Conservation (phyloP, 176 grass and related monocot genomes). For the Thalia dealbata region DNA sequence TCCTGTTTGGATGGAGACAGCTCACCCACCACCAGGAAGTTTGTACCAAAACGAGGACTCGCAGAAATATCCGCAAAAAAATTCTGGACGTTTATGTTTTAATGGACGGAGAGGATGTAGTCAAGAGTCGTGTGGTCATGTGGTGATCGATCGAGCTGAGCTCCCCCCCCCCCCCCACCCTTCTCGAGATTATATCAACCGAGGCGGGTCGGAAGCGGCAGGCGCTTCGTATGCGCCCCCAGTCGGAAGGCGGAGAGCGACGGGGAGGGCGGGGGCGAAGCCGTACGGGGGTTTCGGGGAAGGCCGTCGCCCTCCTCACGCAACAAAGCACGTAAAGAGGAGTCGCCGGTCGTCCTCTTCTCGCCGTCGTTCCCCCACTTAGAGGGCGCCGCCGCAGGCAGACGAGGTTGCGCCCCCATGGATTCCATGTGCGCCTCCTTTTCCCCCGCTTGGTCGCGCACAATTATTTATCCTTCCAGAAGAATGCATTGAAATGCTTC, state of each 20-base stretch:
- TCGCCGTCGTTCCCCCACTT: not conserved
- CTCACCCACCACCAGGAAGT: no score
- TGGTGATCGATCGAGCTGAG: not conserved
- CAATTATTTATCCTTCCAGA: not conserved
- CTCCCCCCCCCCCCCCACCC: no score
- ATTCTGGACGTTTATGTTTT: not conserved
- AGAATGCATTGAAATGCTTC: not conserved
- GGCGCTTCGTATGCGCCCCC: not conserved
- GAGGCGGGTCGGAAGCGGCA: not conserved
- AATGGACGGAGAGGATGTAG: not conserved
- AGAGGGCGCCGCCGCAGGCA: not conserved
- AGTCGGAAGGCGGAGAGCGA: no score
- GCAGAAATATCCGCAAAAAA: not conserved
- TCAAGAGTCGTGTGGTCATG: not conserved
- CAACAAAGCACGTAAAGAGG: not conserved
- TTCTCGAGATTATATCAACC: not conserved
- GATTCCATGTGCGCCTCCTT: not conserved
- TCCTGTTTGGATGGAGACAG: no score
- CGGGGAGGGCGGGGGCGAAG: not conserved
- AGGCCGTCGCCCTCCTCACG: not conserved
- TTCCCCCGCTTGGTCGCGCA: not conserved
- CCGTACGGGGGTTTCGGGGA: not conserved
- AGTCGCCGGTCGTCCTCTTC: not conserved
- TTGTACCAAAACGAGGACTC: no score
- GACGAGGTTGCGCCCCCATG: not conserved